phyloP scores from a whole-genome alignment of 305 asterid species.

The Plantago rigida region DNA sequence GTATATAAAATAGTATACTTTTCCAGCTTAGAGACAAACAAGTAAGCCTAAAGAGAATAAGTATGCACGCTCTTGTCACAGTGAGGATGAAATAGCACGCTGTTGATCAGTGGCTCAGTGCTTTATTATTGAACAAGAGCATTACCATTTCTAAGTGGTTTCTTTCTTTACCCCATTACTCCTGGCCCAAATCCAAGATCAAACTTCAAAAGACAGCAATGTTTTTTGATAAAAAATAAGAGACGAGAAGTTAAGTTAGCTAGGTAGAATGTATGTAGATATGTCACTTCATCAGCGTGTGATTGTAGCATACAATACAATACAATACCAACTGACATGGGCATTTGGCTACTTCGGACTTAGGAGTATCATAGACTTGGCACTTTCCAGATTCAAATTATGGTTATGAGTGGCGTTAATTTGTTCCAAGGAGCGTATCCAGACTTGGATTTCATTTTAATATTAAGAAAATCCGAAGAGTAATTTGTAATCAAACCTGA shows the following conservation, averaged over 20 bases:
- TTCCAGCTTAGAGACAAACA: not conserved
- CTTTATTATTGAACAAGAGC: constrained; percentile 1
- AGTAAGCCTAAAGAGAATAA: not conserved
- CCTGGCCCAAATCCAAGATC: not conserved
- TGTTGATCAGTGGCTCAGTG: not conserved
- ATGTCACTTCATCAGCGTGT: not conserved
- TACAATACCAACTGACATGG: not conserved
- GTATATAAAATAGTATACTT: not conserved
- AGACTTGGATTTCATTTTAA: no score
- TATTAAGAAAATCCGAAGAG: no score
- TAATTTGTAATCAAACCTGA: no score
- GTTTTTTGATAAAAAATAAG: no score
- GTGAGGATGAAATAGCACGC: not conserved
- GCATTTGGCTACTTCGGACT: no score
- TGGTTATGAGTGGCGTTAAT: no score
- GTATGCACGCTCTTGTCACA: not conserved
- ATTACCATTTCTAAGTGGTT: constrained; percentile 1
- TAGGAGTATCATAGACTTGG: no score
- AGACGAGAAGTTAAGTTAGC: not conserved
- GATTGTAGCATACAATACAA: not conserved
- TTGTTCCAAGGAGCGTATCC: no score
- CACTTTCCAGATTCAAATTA: no score
- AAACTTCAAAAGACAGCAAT: not conserved
- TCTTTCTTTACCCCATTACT: no score
- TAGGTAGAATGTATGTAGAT: not conserved